Evolutionary conservation across 768 basidiomycete species (phyloP).

Genomic region (Serendipita sp.): DNA sequence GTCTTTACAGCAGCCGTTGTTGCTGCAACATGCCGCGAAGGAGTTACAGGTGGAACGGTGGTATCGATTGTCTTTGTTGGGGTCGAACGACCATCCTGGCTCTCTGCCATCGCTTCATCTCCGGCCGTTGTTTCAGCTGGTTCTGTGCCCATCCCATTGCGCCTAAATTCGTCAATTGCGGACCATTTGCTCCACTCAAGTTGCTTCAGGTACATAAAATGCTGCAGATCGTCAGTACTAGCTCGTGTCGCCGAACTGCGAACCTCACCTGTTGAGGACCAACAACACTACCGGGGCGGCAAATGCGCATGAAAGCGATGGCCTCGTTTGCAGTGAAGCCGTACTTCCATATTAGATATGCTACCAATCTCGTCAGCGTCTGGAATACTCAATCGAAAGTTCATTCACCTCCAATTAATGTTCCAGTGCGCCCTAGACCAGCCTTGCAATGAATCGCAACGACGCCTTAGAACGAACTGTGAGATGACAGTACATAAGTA

Average conservation of each 20-base stretch:
- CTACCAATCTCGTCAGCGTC: conserved; percentile 19
- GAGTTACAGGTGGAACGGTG: conserved; percentile 58
- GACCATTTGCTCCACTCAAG: conserved; percentile 90
- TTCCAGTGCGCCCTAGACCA: conserved; percentile 89
- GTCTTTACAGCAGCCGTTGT: conserved; percentile 54
- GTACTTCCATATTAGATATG: conserved; percentile 97
- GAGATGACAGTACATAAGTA: conserved; percentile 37
- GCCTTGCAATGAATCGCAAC: conserved; percentile 63
- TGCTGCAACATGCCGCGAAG: conserved; percentile 54
- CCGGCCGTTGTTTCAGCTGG: conserved; percentile 59
- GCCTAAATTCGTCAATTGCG: conserved; percentile 59
- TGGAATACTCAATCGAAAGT: not conserved
- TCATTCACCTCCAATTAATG: conserved; percentile 55
- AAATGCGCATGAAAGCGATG: conserved; percentile 96
- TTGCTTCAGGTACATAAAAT: conserved; percentile 90
- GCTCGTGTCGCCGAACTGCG: not conserved
- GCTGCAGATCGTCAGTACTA: conserved; percentile 21
- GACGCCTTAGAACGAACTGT: conserved; percentile 13
- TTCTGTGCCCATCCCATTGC: conserved; percentile 63
- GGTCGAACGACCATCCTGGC: conserved; percentile 12
- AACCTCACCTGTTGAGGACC: conserved; percentile 53
- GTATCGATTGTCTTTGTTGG: conserved; percentile 13
- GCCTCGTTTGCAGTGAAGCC: conserved; percentile 91
- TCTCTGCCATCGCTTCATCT: conserved; percentile 25
- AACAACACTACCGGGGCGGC: conserved; percentile 85